phyloP scores from a whole-genome alignment of 2,329 filamentous ascomycete genomes.

The Alternaria burnsii region DNA sequence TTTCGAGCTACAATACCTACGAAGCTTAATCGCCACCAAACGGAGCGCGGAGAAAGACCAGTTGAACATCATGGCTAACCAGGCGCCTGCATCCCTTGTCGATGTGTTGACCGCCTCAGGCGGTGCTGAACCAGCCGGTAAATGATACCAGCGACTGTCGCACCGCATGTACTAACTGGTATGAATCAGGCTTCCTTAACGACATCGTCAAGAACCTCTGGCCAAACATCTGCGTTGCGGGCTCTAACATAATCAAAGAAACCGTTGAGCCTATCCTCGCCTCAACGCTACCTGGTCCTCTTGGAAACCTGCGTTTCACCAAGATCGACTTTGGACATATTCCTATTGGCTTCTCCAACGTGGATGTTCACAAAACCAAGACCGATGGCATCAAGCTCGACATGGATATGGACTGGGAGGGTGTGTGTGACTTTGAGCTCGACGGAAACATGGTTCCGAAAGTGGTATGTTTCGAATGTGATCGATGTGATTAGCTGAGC shows the following conservation, averaged over 20 bases:
- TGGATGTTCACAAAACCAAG: slow-evolving; percentile 58
- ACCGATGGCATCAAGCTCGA: slow-evolving; percentile 59
- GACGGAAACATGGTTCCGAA: slow-evolving; percentile 57
- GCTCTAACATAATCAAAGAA: slow-evolving; percentile 56
- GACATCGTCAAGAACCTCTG: slow-evolving; percentile 59
- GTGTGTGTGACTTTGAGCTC: slow-evolving; percentile 58
- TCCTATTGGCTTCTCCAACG: slow-evolving; percentile 53
- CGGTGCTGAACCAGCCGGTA: slow-evolving; percentile 53
- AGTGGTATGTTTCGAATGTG: slow-evolving; percentile 36
- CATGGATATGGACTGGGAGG: slow-evolving; percentile 59
- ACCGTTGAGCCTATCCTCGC: slow-evolving; percentile 60
- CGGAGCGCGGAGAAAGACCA: background rate
- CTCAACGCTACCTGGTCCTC: slow-evolving; percentile 56
- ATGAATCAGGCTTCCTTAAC: slow-evolving; percentile 56
- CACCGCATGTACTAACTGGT: background rate
- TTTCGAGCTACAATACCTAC: slow-evolving; percentile 1
- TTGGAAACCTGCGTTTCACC: slow-evolving; percentile 54
- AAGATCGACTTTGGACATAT: slow-evolving; percentile 58
- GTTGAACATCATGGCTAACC: slow-evolving; percentile 15
- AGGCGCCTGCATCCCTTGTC: slow-evolving; percentile 36
- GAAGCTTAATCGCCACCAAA: background rate
- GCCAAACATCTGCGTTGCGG: slow-evolving; percentile 60
- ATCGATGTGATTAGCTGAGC: background rate
- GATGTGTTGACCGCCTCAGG: slow-evolving; percentile 54
- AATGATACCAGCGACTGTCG: slow-evolving; percentile 2